A percentile compares a stretch with the other conserved stretches of the same genome.
These are phyloP conservation scores for Agrocybe chaxingu DNA, from an alignment of 768 basidiomycete species.

Conservation along the genomic window DNA sequence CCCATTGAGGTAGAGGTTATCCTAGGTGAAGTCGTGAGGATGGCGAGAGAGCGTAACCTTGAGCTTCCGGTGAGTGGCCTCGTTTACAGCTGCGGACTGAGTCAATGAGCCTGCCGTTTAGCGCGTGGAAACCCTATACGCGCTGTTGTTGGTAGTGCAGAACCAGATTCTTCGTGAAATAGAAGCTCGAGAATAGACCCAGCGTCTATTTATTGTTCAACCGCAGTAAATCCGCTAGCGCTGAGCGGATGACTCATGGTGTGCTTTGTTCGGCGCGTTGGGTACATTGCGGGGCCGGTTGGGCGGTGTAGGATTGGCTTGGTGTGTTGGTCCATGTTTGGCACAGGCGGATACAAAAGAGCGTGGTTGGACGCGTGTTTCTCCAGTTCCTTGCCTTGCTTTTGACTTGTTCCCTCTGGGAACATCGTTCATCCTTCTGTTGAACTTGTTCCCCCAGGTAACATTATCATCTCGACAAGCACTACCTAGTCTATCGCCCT, in stretches of 20 bases:
- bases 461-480: conserved; percentile 16
- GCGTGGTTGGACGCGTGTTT: neutral
- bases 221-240: too few species aligned
- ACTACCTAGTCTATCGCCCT: neutral
- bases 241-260: too few species aligned
- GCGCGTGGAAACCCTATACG: conserved; percentile 65
- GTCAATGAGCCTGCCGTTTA: conserved; percentile 15
- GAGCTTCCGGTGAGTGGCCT: conserved; percentile 46
- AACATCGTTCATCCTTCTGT: conserved; percentile 20
- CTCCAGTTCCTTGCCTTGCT: conserved; percentile 12
- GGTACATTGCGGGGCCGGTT: neutral
- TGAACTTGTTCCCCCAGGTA: conserved; percentile 24
- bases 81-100: neutral
- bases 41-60: conserved; percentile 43
- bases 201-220: too few species aligned
- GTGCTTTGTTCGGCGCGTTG: neutral
- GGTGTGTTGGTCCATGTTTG: conserved; percentile 5
- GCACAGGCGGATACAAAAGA: neutral
- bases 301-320: conserved; percentile 1
- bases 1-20: conserved; percentile 71
- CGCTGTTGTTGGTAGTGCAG: conserved; percentile 55
- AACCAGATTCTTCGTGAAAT: conserved; percentile 51
- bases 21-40: conserved; percentile 55
- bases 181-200: conserved; percentile 4
- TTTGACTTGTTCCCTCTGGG: conserved; percentile 23